Evolutionary conservation across 2,329 filamentous ascomycete genomes (phyloP).

Genomic region (Aspergillus sp.): DNA sequence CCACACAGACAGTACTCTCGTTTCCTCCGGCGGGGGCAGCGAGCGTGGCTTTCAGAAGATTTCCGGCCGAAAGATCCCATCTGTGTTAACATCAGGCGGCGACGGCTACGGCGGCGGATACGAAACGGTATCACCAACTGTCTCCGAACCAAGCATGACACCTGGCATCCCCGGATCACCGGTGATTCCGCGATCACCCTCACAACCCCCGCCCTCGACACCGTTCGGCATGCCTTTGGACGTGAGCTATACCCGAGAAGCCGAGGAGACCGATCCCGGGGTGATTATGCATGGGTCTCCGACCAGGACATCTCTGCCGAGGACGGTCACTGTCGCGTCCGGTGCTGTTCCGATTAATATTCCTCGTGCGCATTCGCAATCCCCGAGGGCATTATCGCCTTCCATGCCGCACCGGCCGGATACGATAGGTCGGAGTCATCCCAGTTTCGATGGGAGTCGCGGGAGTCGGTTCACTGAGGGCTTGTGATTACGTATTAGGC

Average conservation of each 20-base stretch:
- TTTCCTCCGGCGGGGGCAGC: constrained; percentile 22
- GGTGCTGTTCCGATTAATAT: not conserved
- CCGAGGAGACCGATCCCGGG: constrained; percentile 19
- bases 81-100: constrained; percentile 39
- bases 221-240: constrained; percentile 26
- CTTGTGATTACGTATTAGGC: constrained; percentile 12
- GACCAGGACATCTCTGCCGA: constrained; percentile 36
- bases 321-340: constrained; percentile 17
- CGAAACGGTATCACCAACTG: constrained; percentile 24
- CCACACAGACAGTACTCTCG: constrained; percentile 27
- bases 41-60: constrained; percentile 45
- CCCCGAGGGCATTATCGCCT: constrained; percentile 18
- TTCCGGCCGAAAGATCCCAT: constrained; percentile 41
- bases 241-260: constrained; percentile 23
- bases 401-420: constrained; percentile 27
- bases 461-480: constrained; percentile 39
- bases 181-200: constrained; percentile 13
- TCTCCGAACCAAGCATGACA: constrained; percentile 16
- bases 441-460: constrained; percentile 38
- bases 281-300: constrained; percentile 37
- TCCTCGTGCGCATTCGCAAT: constrained; percentile 1
- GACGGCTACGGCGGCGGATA: constrained; percentile 38
- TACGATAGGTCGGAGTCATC: constrained; percentile 35
- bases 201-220: constrained; percentile 20
- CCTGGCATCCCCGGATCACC: constrained; percentile 18